A percentile compares a stretch with the other conserved stretches of the same genome.
These are phyloP conservation scores for Paramarasmius palmivorus DNA, from an alignment of 1,284 basidiomycete species.

Conservation along the genomic window DNA sequence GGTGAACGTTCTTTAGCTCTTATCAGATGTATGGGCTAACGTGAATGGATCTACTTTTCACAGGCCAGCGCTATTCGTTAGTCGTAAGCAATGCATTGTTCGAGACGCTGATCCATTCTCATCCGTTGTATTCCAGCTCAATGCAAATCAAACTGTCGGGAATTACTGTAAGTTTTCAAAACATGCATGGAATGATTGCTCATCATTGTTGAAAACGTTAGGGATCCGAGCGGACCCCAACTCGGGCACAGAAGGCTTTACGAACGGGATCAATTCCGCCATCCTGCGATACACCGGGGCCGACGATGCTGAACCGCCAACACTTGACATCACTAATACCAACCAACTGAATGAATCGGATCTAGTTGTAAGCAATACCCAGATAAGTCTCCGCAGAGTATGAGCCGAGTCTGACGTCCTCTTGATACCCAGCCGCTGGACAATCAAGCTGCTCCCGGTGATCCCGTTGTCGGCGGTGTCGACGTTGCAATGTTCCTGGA, in stretches of 20 bases:
- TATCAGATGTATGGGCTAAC: constrained; percentile 13
- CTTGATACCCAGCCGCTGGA: constrained; percentile 32
- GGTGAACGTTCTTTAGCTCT: constrained; percentile 16
- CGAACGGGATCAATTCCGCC: constrained; percentile 34
- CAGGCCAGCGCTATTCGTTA: constrained; percentile 36
- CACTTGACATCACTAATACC: neutral
- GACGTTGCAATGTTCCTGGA: constrained; percentile 23
- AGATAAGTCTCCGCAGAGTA: neutral
- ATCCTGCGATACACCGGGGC: constrained; percentile 47
- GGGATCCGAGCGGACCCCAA: constrained; percentile 29
- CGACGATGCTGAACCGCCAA: constrained; percentile 30
- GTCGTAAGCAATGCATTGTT: constrained; percentile 29
- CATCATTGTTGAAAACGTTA: neutral
- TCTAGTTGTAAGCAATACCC: constrained; percentile 6
- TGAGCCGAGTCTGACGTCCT: constrained; percentile 29
- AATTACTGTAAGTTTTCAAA: constrained; percentile 33
- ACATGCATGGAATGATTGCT: neutral
- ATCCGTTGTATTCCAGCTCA: constrained; percentile 17
- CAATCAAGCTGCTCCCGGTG: constrained; percentile 30
- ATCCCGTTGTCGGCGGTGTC: constrained; percentile 28
- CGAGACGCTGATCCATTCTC: neutral
- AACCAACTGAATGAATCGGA: constrained; percentile 19
- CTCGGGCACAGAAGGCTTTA: constrained; percentile 20
- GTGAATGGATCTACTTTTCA: constrained; percentile 15
- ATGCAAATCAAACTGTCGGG: constrained; percentile 32